Evolutionary conservation across 2,329 filamentous ascomycete species (phyloP), one percentile per base, ranked within the genome.

Genomic region (Helotiales sp.): DNA sequence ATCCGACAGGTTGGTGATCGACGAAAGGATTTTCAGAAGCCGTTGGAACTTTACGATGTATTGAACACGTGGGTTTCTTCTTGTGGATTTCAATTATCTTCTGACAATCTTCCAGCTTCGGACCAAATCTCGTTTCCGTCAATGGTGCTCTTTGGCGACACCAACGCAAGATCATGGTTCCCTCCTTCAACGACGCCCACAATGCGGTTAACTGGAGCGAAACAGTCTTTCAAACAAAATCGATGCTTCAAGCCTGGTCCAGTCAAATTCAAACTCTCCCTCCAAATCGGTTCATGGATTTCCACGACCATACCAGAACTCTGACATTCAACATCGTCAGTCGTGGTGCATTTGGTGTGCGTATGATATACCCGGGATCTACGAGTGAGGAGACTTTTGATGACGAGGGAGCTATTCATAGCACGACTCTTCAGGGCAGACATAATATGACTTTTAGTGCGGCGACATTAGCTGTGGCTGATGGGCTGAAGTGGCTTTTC

Each of bases 261-360:
- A 5, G 22, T 24, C 3, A 70, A 30, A 61, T 59, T 37, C n/a
- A 62, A n/a, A 45, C 8, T 20, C 20, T 47, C 20, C 20, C 59
- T 40, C 28, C 77, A 78, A 0, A 70, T 83, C 3, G 66, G 68
- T 45, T 77, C 81, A 20, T 78, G 81, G 8, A 80, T 79, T 3
- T 72, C 6, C 60, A 63, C 10, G 54, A 74, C 30, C 81, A 82
- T 55, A 79, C 82, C 1, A 84, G 84, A 82, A 80, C 80, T 62
- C 75, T 85, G 69, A 81, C 81, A 60, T 74, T 86, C 37, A 82
- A 84, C 71, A 79, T 86, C 52, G 85, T 86, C 70, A 83, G 81
- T 71, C 78, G 80, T 50, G 83, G 83, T 61, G 83, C 83, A 2
- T 86, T 86, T 70, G 83, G 71, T 6, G 65, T 66, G 17, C 37